Evolutionary conservation across 1,139 yeast genomes (phyloP).

Genomic region (Hanseniaspora sp.): DNA sequence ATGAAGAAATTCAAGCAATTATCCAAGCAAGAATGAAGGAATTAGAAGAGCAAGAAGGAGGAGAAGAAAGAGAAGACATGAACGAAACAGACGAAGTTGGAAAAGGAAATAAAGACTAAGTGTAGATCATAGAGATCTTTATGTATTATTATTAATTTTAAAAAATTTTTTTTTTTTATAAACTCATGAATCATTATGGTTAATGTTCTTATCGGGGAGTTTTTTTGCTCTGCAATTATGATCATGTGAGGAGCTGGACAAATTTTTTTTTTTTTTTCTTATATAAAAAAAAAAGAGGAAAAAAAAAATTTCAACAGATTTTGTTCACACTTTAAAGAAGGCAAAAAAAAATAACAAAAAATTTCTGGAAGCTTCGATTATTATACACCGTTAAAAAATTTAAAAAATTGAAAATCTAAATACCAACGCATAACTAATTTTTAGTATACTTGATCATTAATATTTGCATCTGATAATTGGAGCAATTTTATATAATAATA

Average conservation of each 20-base stretch:
- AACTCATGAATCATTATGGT: too few species aligned
- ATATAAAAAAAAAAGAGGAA: not conserved
- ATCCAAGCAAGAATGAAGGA: conserved; percentile 44
- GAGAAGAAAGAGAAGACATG: not conserved
- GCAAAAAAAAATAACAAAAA: not conserved
- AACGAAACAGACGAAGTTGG: too few species aligned
- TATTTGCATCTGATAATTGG: too few species aligned
- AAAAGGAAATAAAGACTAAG: not conserved
- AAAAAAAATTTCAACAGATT: not conserved
- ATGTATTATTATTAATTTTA: too few species aligned
- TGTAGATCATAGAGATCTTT: too few species aligned
- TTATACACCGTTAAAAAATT: not conserved
- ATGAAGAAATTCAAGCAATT: conserved; percentile 50
- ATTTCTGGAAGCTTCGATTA: not conserved
- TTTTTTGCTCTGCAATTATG: too few species aligned
- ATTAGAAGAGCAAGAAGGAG: conserved; percentile 28
- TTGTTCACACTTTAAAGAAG: not conserved
- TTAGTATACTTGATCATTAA: too few species aligned
- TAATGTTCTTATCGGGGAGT: too few species aligned
- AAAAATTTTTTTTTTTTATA: too few species aligned
- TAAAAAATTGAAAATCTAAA: not conserved
- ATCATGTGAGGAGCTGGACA: not conserved
- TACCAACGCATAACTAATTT: too few species aligned
- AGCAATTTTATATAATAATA: too few species aligned
- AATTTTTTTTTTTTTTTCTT: not conserved